Evolutionary conservation across 805 yeast genomes (phyloP), one percentile per base, ranked within the genome.

Genomic region (Lipomyces chichibuensis): DNA sequence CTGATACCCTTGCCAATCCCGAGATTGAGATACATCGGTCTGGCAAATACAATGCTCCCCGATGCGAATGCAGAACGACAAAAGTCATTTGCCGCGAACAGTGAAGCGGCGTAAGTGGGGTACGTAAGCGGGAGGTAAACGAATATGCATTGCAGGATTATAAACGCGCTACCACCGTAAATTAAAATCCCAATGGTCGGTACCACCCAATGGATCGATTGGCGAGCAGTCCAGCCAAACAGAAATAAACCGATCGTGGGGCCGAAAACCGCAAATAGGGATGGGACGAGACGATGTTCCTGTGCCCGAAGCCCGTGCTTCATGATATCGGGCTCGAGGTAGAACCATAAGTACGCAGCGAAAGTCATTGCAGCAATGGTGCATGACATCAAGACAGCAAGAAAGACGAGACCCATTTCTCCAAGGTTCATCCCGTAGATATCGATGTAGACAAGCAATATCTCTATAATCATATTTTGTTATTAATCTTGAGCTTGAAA

Each of bases 31-130:
- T 83, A 89, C 85, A 89, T 82, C 46, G 85, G 84, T 51, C 80
- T 74, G 4, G 90, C 90, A 75, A 89, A 88, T 60, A 89, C 80
- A 51, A 90, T 89, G 80, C 87, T 87, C 2, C 82, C 84, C 69
- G 86, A 85, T 1, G 87, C 90, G 69, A 83, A 81, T 2, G 77
- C 76, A 8, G 85, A 79, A 62, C 90, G 82, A 67, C 81, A 80
- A 35, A 86, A 76, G 43, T 79, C 83, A 72, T 85, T 86, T 51
- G 86, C 84, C 3, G 89, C 89, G 75, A 83, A 85, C 1, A 84
- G 88, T 0, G 88, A 85, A 2, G 88, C 88, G 69, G 84, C 69
- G 74, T 81, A 83, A 62, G 83, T 76, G 39, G 81, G 83, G 74
- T 83, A 86, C 6, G 84, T 79, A 64, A 78, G 75, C 1, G 83